These are phyloP conservation scores for Phlyctochytrium planicorne DNA, from an alignment of 192 early-diverging fungal species.

Conservation along the genomic window DNA sequence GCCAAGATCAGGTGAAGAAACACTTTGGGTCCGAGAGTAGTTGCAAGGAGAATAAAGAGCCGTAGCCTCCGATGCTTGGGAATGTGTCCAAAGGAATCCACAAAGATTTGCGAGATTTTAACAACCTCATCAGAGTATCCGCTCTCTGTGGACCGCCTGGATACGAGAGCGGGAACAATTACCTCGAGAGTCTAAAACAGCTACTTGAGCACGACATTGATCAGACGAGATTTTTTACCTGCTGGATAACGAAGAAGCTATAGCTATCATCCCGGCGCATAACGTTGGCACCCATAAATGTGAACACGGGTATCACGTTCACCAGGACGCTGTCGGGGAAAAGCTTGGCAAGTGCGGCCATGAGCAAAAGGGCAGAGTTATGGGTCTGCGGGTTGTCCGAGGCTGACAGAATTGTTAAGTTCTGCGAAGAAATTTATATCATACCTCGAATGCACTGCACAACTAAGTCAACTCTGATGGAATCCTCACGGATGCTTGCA, in stretches of 20 bases:
- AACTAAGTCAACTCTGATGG: slow-evolving; percentile 79
- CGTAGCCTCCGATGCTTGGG: slow-evolving; percentile 82
- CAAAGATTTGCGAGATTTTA: slow-evolving; percentile 85
- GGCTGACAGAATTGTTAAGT: slow-evolving; percentile 20
- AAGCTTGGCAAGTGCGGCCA: slow-evolving; percentile 80
- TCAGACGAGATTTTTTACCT: slow-evolving; percentile 15
- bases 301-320: slow-evolving; percentile 96
- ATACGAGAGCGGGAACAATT: slow-evolving; percentile 80
- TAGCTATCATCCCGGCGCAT: slow-evolving; percentile 96
- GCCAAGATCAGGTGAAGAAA: slow-evolving; percentile 74
- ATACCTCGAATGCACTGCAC: slow-evolving; percentile 74
- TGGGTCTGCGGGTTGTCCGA: slow-evolving; percentile 95
- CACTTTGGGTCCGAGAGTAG: slow-evolving; percentile 72
- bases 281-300: slow-evolving; percentile 95
- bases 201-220: neutral
- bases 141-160: too few species aligned
- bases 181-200: slow-evolving; percentile 68
- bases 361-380: slow-evolving; percentile 80
- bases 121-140: slow-evolving; percentile 61
- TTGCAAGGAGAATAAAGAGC: slow-evolving; percentile 79
- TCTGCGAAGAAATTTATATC: neutral
- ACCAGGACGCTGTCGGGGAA: slow-evolving; percentile 83
- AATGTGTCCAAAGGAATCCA: slow-evolving; percentile 87
- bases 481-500: too few species aligned
- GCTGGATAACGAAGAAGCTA: slow-evolving; percentile 91